Evolutionary conservation across 257 asterid genomes (phyloP), one percentile per base, ranked within the genome.

Genomic region (Leptodermis oblonga): DNA sequence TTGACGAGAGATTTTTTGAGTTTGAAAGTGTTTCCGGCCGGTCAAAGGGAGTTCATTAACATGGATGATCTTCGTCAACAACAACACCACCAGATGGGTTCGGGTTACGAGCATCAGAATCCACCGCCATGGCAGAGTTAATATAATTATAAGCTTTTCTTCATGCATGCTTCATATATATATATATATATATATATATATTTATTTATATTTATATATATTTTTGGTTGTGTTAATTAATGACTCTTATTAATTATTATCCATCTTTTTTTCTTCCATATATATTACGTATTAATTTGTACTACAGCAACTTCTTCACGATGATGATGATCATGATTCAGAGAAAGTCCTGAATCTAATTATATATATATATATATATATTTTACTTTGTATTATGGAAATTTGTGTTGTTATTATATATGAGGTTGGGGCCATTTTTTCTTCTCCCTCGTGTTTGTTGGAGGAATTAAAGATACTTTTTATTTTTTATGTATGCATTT

Each of bases 1-100:
- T 10, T 81, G 75, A 87, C 93, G 0, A 74, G 93, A 75, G 93
- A 87, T 45, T 87, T 87, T 62, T 79, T 87, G 75, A 86, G 93
- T 60, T 46, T 87, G 18, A 81, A 84, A 22, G 81, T 77, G 5
- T 87, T 82, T 34, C 88, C 87, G n/a, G n/a, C n/a, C n/a, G n/a
- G n/a, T 15, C 77, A 76, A 36, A 68, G 88, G 74, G 82, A 84
- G 73, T 83, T 80, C 62, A 62, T 75, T 61, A 72, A 73, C 56
- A 77, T 84, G 77, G 83, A 77, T 49, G 87, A 78, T 26, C 78
- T 84, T 70, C 80, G 79, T 53, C 87, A 79, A n/a, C n/a, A n/a
- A n/a, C n/a, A n/a, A n/a, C n/a, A n/a, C n/a, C n/a, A n/a, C 9
- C 78, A 84, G 76, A 88, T 83, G 30, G 67, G 77, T 33, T 76